Evolutionary conservation across 306 rosid genomes (phyloP).

Genomic region (Gastrolobium villosum): DNA sequence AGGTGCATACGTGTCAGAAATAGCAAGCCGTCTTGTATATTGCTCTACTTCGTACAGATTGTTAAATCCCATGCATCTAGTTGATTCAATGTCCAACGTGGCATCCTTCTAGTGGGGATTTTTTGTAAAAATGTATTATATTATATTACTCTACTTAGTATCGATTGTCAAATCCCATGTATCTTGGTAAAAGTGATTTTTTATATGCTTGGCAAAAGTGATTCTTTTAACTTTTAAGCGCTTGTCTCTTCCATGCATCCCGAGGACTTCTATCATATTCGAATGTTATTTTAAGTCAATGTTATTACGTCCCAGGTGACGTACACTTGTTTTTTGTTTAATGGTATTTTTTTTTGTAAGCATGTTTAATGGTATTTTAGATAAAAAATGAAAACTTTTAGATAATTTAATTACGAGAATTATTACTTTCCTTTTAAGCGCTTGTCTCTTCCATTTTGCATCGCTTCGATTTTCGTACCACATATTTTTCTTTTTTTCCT

Average conservation of each 20-base stretch:
- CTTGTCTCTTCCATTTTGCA: too few species aligned
- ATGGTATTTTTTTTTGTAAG: too few species aligned
- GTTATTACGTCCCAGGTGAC: constrained; percentile 38
- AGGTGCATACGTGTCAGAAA: constrained; percentile 59
- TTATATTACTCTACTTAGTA: too few species aligned
- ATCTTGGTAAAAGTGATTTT: constrained; percentile 62
- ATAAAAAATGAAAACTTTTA: not conserved
- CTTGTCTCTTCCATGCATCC: constrained; percentile 65
- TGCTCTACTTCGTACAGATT: constrained; percentile 46
- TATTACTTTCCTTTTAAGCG: too few species aligned
- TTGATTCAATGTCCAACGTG: constrained; percentile 74
- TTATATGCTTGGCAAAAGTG: constrained; percentile 29
- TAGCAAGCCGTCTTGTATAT: constrained; percentile 45
- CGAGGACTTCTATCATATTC: constrained; percentile 56
- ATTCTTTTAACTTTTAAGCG: constrained; percentile 35
- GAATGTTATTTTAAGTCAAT: constrained; percentile 7
- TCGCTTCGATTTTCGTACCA: too few species aligned
- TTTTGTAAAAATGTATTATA: too few species aligned
- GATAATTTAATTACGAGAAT: not conserved
- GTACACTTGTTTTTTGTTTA: not conserved
- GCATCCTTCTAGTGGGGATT: constrained; percentile 36
- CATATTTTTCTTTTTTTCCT: too few species aligned
- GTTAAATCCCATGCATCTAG: constrained; percentile 65
- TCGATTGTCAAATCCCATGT: not conserved
- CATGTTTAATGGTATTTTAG: not conserved